These are phyloP conservation scores for Apodospora peruviana DNA, from an alignment of 495 filamentous ascomycete genomes.

Conservation along the genomic window DNA sequence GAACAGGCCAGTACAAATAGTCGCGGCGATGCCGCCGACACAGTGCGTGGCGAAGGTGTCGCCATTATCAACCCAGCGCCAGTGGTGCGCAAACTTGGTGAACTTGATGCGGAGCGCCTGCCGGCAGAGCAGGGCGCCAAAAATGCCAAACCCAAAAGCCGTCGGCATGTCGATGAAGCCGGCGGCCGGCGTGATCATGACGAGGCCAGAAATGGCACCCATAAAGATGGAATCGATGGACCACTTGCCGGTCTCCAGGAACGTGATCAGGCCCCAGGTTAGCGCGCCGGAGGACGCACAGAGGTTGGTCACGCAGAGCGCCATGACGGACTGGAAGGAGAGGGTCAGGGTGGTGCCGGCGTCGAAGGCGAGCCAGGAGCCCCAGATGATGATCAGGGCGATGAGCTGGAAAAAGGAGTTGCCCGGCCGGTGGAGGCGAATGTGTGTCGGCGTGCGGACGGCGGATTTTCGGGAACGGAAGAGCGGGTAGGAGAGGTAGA, in stretches of 20 bases:
- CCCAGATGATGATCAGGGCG: conserved; percentile 89
- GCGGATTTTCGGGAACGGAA: conserved; percentile 37
- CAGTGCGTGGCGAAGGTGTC: conserved; percentile 79
- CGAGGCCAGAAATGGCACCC: conserved; percentile 76
- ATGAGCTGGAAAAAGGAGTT: conserved; percentile 25
- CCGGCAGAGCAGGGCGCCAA: conserved; percentile 83
- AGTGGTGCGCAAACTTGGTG: conserved; percentile 39
- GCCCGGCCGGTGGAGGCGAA: conserved; percentile 54
- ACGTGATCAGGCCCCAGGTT: conserved; percentile 83
- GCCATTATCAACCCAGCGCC: conserved; percentile 60
- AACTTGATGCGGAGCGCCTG: conserved; percentile 88
- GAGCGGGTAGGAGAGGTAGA: conserved; percentile 55
- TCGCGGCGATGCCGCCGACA: conserved; percentile 70
- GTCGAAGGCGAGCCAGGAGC: conserved; percentile 95
- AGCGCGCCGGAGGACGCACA: conserved; percentile 78
- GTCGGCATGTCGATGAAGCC: conserved; percentile 84
- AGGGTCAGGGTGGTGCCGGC: conserved; percentile 86
- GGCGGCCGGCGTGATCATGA: conserved; percentile 77
- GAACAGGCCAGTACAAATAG: conserved; percentile 73
- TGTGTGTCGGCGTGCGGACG: conserved; percentile 78
- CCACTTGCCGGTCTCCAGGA: conserved; percentile 84
- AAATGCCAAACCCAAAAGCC: conserved; percentile 72
- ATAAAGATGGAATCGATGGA: conserved; percentile 97
- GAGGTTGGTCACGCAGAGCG: conserved; percentile 90
- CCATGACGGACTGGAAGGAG: conserved; percentile 85